Percentiles rank a stretch among this genome's conserved stretches.
Evolutionary conservation across 345 rosid species (phyloP).

Genomic region (Gossypium arboreum): DNA sequence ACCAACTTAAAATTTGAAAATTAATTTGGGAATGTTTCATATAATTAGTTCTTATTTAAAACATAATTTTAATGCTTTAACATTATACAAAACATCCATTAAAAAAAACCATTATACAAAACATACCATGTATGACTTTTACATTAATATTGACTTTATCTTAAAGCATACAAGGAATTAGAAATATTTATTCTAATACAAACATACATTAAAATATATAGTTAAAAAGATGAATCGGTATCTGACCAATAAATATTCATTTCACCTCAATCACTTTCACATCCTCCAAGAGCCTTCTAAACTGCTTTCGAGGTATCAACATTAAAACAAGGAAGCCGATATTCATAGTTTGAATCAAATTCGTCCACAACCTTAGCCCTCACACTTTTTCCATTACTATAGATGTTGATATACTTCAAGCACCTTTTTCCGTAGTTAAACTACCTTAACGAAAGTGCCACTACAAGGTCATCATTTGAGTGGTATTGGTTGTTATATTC

Average conservation of each 20-base stretch:
- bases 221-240: not conserved
- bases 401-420: conserved; percentile 17
- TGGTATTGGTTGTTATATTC: conserved; percentile 1
- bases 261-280: not conserved
- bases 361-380: conserved; percentile 34
- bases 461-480: not conserved
- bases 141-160: not conserved
- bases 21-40: no score
- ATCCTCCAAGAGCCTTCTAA: conserved; percentile 31
- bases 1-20: no score
- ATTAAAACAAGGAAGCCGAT: conserved; percentile 25
- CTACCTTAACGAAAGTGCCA: conserved; percentile 13
- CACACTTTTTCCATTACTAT: conserved; percentile 26
- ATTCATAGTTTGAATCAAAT: conserved; percentile 27
- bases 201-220: not conserved
- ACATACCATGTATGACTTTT: not conserved
- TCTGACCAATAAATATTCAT: conserved; percentile 6
- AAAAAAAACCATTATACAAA: not conserved
- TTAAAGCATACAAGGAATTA: not conserved
- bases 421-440: conserved; percentile 21
- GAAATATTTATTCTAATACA: not conserved
- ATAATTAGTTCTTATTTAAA: not conserved
- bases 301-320: conserved; percentile 32
- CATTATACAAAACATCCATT: no score
- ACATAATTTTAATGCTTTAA: not conserved